phyloP scores from a whole-genome alignment of 2,329 filamentous ascomycete genomes.

The Capronia epimyces region DNA sequence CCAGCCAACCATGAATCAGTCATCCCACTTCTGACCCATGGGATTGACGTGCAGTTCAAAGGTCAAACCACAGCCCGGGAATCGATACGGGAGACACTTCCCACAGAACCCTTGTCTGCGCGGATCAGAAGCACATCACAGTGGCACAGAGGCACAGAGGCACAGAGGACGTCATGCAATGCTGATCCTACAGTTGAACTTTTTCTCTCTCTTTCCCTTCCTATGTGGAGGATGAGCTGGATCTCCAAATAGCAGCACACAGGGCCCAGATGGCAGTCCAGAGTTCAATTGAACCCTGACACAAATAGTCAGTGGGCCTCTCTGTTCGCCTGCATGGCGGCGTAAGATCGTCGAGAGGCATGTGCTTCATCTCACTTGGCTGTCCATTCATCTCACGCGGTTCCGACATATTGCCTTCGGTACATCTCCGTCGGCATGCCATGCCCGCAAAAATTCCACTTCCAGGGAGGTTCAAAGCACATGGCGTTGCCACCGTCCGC shows the following conservation, averaged over 20 bases:
- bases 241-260: no score
- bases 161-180: background rate
- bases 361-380: constrained; percentile 1
- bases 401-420: constrained; percentile 10
- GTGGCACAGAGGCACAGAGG: background rate
- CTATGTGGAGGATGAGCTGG: no score
- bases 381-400: background rate
- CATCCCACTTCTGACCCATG: background rate
- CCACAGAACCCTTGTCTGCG: background rate
- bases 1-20: background rate
- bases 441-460: background rate
- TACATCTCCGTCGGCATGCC: constrained; percentile 2
- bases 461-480: constrained; percentile 1
- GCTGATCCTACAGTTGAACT: no score
- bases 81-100: background rate
- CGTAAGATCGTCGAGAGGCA: constrained; percentile 2
- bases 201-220: no score
- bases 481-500: background rate
- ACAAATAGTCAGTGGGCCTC: background rate
- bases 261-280: no score
- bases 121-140: background rate
- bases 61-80: background rate
- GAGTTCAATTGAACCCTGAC: background rate
- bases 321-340: background rate
- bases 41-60: background rate